Base-by-base conservation (phyloP, 2,329 filamentous ascomycete species). In the Aspergillus sp. region DNA sequence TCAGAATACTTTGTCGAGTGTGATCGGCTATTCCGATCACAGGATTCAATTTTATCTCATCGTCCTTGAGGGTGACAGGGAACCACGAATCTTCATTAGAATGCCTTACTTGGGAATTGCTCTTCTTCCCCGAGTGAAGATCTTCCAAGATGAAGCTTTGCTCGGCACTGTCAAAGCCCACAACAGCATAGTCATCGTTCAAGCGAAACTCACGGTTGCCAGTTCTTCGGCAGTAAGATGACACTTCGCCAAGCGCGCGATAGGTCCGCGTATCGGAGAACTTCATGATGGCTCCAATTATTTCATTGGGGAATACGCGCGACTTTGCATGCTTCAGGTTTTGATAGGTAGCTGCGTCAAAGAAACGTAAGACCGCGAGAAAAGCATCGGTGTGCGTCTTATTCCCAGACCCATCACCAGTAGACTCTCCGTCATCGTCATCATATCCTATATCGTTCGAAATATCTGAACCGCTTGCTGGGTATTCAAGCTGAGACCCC, bases 271-370 rank as follows among this genome's bases (percentile, higher is more conserved):
- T 30, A 54, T 68, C 66, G 5, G 61, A 57, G n/a, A 54, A 50
- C 8, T 59, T 47, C 66, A 68, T 66, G 51, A 68, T 58, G 11
- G 27, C 25, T 10, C 54, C 30, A 47, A 68, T 15, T 21, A 65
- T 61, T 52, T 68, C 66, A 21, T 64, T 66, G 5, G 66, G 63
- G 19, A 68, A 38, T 1, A 51, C 25, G 13, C 19, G n/a, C n/a
- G 66, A 65, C 19, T 21, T 48, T 13, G 52, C 30, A 15, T 50
- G 47, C 10, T 25, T 42, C 25, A 66, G 49, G n/a, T 39, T 13
- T 36, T 56, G 25, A 25, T 52, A 41, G 6, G 38, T 44, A 17
- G 64, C 61, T 19, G 41, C 44, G 32, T 62, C 53, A 25, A 68
- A 65, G 48, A 68, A 64, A 6, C 54, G 54, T 21, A 60, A 38